Conservation (phyloP, 495 filamentous ascomycete species). For the Xanthoparmelia taractica region DNA sequence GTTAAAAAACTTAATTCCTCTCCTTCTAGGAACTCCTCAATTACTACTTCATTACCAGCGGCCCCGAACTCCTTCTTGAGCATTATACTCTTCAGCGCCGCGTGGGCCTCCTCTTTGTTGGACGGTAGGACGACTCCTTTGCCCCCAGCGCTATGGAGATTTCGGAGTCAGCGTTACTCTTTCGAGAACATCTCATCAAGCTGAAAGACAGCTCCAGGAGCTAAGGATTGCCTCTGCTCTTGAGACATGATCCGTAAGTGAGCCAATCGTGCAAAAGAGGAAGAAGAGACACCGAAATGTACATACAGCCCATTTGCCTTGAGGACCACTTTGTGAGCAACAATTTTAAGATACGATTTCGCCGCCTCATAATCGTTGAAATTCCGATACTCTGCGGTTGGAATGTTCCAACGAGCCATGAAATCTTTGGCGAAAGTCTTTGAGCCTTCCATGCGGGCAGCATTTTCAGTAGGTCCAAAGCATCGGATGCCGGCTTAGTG, state of each 20-base stretch:
- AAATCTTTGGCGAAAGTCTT: constrained; percentile 98
- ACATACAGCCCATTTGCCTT: constrained; percentile 61
- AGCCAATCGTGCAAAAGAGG: too few species aligned
- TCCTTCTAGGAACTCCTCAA: constrained; percentile 88
- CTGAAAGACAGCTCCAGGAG: too few species aligned
- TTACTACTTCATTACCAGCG: constrained; percentile 87
- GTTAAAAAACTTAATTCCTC: constrained; percentile 94
- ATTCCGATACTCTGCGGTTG: constrained; percentile 83
- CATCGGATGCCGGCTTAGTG: constrained; percentile 64
- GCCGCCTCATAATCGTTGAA: constrained; percentile 78
- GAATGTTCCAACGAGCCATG: constrained; percentile 85
- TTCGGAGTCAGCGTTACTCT: neutral
- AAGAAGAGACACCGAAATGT: neutral
- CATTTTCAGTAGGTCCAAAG: constrained; percentile 81
- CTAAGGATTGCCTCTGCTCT: too few species aligned
- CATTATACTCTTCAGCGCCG: constrained; percentile 85
- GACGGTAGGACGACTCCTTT: constrained; percentile 87
- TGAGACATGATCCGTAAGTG: too few species aligned
- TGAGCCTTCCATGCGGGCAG: constrained; percentile 87
- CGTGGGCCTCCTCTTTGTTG: constrained; percentile 71
- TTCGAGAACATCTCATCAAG: too few species aligned
- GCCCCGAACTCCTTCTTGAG: constrained; percentile 74
- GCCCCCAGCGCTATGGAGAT: constrained; percentile 52
- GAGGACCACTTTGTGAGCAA: constrained; percentile 74
- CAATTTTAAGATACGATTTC: constrained; percentile 61